Evolutionary conservation across 495 filamentous ascomycete species (phyloP), one percentile per base, ranked within the genome.

Genomic region (Tirmania nivea): DNA sequence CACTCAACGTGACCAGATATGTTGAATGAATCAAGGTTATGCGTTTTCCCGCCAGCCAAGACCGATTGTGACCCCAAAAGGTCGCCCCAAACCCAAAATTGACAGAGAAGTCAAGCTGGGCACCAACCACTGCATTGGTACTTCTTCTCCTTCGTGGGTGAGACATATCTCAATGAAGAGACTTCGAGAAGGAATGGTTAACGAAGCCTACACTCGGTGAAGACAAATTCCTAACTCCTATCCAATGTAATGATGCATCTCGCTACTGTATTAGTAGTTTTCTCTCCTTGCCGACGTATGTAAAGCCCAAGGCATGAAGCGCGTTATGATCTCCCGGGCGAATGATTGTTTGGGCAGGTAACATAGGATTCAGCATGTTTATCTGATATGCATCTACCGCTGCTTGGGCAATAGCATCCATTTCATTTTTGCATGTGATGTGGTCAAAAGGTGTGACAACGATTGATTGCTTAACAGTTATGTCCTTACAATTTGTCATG

Each of bases 381-480:
- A 97, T 78, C 55, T 82, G 78, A 20, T 82, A 79, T 7, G 90
- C 89, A 55, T 96, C 88, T 65, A 86, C 86, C 2, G 90, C 90
- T 0, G 92, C 84, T 66, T 90, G 83, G 61, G 94, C 86, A 56
- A 96, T 96, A 8, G 86, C 86, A 62, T 94, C 86, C 84, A 97
- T 93, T 69, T 97, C 92, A 59, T 94, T 87, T 63, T 92, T 94
- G 70, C 90, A 96, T 11, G 81, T 85, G 54, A 88, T 84, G 59
- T 95, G 85, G 64, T 97, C 90, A 39, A 94, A 78, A 0, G 92
- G 90, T 59, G 89, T 95, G 50, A 97, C 89, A 48, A 96, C 84
- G 54, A 97, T 96, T 52, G 84, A 86, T 67, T 95, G 86, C 48
- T 89, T 81, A 39, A 96, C 77, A 7, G 79, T 70, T 47, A 97